Percentiles rank a stretch among this genome's conserved stretches.
Conservation (phyloP, 2,329 filamentous ascomycete genomes). For the Pestalotiopsis sp. region DNA sequence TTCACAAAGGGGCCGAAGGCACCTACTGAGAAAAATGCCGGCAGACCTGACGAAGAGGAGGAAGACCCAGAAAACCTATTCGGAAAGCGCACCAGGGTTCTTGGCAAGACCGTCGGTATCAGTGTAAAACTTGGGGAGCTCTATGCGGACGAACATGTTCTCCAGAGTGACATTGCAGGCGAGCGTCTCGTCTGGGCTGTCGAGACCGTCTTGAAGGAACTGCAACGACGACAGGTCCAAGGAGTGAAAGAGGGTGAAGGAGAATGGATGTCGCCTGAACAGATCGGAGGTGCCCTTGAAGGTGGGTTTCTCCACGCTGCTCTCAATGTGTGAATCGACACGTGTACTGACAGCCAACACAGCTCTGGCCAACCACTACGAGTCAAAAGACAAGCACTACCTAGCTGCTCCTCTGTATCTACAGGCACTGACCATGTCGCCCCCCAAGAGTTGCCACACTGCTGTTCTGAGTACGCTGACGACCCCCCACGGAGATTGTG, state of each 20-base stretch:
- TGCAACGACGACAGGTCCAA: slow-evolving; percentile 66
- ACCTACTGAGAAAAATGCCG: slow-evolving; percentile 13
- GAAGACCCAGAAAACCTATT: slow-evolving; percentile 51
- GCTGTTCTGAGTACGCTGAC: slow-evolving; percentile 70
- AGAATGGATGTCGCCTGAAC: slow-evolving; percentile 69
- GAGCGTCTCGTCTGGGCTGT: slow-evolving; percentile 79
- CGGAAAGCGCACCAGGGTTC: slow-evolving; percentile 64
- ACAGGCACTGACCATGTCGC: slow-evolving; percentile 75
- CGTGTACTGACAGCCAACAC: slow-evolving; percentile 10
- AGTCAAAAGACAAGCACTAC: slow-evolving; percentile 73
- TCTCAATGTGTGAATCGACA: not conserved
- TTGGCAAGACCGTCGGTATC: slow-evolving; percentile 75
- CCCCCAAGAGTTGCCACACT: slow-evolving; percentile 70
- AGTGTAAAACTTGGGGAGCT: slow-evolving; percentile 84
- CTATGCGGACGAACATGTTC: slow-evolving; percentile 76
- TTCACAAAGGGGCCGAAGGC: slow-evolving; percentile 12
- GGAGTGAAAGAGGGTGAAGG: slow-evolving; percentile 73
- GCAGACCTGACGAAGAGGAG: slow-evolving; percentile 25
- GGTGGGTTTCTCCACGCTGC: slow-evolving; percentile 40
- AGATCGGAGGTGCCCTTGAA: slow-evolving; percentile 76
- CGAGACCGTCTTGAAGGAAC: slow-evolving; percentile 76
- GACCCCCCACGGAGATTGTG: not conserved
- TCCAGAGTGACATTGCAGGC: slow-evolving; percentile 74
- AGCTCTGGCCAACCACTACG: slow-evolving; percentile 79
- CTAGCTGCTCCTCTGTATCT: slow-evolving; percentile 86